These are phyloP conservation scores for Hyaloperonospora brassicae DNA, from an alignment of 352 stramenopile genomes.

Conservation along the genomic window DNA sequence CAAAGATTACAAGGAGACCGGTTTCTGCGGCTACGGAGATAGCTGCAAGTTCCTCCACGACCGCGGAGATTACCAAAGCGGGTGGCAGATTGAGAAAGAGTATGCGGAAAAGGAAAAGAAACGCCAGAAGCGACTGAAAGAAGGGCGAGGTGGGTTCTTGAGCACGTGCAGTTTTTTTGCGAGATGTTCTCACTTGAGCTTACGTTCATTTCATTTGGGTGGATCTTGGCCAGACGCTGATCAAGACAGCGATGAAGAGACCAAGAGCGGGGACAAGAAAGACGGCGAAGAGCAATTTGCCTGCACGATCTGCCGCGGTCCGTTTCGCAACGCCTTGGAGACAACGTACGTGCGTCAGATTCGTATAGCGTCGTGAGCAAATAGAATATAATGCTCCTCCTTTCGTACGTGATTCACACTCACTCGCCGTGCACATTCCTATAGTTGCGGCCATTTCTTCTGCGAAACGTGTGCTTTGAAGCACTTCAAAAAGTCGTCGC, in stretches of 20 bases:
- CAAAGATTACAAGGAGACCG: slow-evolving; percentile 99
- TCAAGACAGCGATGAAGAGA: slow-evolving; percentile 50
- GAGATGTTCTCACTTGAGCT: background rate
- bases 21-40: slow-evolving; percentile 96
- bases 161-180: background rate
- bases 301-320: slow-evolving; percentile 91
- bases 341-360: slow-evolving; percentile 50
- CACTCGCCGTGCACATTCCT: background rate
- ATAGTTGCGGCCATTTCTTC: slow-evolving; percentile 93
- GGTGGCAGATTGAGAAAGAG: slow-evolving; percentile 96
- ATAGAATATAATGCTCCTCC: background rate
- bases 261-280: slow-evolving; percentile 56
- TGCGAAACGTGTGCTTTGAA: slow-evolving; percentile 90
- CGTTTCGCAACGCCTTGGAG: slow-evolving; percentile 91
- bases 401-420: background rate
- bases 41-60: slow-evolving; percentile 98
- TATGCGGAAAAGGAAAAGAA: slow-evolving; percentile 65
- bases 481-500: slow-evolving; percentile 69
- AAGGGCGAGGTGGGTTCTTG: background rate
- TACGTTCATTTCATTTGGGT: background rate
- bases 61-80: slow-evolving; percentile 94
- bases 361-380: background rate
- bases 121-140: slow-evolving; percentile 27
- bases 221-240: slow-evolving; percentile 25
- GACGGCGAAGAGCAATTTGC: slow-evolving; percentile 87